Evolutionary conservation across 2,329 filamentous ascomycete species (phyloP).

Genomic region (Trichoderma simmonsii): DNA sequence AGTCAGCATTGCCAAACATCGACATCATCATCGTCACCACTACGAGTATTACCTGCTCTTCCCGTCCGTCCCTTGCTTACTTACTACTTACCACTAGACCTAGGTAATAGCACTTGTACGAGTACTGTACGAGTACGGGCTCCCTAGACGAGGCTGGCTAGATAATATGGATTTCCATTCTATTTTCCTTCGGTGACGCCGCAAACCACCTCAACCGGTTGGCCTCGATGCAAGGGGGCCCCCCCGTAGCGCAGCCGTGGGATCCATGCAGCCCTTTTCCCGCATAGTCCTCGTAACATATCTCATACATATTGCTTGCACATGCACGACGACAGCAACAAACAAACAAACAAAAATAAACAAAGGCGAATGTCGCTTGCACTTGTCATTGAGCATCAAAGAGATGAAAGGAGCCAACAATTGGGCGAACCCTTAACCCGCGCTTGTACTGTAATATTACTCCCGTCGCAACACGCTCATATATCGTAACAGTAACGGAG

Average conservation of each 20-base stretch:
- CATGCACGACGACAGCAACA: background rate
- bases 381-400: background rate
- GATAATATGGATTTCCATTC: background rate
- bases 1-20: background rate
- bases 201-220: slow-evolving; percentile 8
- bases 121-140: background rate
- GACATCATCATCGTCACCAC: background rate
- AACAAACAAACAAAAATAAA: background rate
- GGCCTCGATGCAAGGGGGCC: slow-evolving; percentile 8
- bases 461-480: background rate
- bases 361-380: background rate
- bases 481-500: background rate
- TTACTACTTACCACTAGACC: background rate
- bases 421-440: background rate
- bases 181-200: slow-evolving; percentile 9
- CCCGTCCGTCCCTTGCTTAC: background rate
- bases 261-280: background rate
- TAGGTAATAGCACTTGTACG: background rate
- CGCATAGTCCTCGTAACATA: background rate
- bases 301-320: background rate
- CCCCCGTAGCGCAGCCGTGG: background rate
- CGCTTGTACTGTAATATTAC: background rate
- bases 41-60: background rate
- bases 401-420: background rate
- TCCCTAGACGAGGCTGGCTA: background rate